These are phyloP conservation scores for Pleurotus djamor DNA, from an alignment of 768 basidiomycete genomes.

Conservation along the genomic window DNA sequence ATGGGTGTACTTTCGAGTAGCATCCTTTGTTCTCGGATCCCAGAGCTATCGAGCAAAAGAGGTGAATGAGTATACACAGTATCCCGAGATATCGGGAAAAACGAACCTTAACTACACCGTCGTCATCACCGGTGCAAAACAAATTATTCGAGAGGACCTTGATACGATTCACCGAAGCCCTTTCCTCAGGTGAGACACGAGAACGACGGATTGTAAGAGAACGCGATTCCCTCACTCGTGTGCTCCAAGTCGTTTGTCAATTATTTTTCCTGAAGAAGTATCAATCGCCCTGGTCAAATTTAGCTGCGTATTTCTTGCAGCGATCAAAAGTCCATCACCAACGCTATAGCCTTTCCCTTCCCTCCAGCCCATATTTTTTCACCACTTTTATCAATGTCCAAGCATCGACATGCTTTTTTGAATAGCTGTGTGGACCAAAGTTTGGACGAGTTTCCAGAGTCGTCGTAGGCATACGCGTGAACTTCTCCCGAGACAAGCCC, in stretches of 20 bases:
- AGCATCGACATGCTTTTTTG: conserved; percentile 79
- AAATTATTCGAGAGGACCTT: conserved; percentile 68
- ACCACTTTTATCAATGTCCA: conserved; percentile 70
- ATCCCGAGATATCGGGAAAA: conserved; percentile 1
- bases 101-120: conserved; percentile 85
- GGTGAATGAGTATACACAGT: neutral
- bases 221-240: conserved; percentile 60
- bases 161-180: conserved; percentile 85
- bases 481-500: conserved; percentile 82
- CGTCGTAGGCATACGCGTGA: conserved; percentile 79
- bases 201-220: conserved; percentile 4
- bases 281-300: conserved; percentile 42
- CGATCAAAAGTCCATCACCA: conserved; percentile 25
- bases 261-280: conserved; percentile 50
- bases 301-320: conserved; percentile 12
- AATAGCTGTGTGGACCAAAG: conserved; percentile 46
- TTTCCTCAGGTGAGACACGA: conserved; percentile 33
- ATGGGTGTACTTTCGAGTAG: conserved; percentile 70
- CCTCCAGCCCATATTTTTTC: conserved; percentile 72
- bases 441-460: conserved; percentile 40
- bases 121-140: conserved; percentile 88
- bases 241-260: conserved; percentile 45
- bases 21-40: conserved; percentile 75
- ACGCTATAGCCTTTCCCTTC: conserved; percentile 81
- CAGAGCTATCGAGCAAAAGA: conserved; percentile 60